These are phyloP conservation scores for Smallanthus sonchifolius DNA, from an alignment of 129 eudicot genomes.

Conservation along the genomic window DNA sequence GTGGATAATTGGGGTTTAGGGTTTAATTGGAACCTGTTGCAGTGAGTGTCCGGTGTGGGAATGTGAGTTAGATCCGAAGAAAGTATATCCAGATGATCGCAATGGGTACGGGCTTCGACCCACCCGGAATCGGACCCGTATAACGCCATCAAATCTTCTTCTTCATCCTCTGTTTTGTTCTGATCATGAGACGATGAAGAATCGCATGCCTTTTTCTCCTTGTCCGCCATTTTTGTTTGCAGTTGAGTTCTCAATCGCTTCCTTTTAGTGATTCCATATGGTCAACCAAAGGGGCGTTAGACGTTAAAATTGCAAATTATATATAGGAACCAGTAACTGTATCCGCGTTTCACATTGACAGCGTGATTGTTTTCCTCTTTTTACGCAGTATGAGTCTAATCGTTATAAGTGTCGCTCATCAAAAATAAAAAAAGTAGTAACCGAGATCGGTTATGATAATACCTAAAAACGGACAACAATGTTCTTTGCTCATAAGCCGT, in stretches of 20 bases:
- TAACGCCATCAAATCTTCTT: slow-evolving; percentile 34
- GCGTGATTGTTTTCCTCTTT: too few relatives aligned
- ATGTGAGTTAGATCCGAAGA: slow-evolving; percentile 75
- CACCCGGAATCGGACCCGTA: slow-evolving; percentile 64
- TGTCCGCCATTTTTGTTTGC: slow-evolving; percentile 24
- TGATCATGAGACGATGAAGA: slow-evolving; percentile 43
- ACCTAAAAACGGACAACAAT: too few relatives aligned
- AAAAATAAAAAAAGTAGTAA: too few relatives aligned
- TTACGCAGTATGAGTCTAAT: too few relatives aligned
- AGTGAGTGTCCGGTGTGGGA: slow-evolving; percentile 73
- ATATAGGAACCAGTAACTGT: too few relatives aligned
- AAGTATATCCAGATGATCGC: slow-evolving; percentile 64
- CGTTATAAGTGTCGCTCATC: too few relatives aligned
- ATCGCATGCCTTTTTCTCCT: slow-evolving; percentile 17
- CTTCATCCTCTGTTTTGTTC: slow-evolving; percentile 16
- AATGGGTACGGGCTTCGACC: slow-evolving; percentile 90
- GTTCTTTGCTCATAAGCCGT: too few relatives aligned
- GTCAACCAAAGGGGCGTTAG: background rate
- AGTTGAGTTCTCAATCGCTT: background rate
- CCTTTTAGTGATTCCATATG: background rate
- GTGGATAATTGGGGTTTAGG: slow-evolving; percentile 16
- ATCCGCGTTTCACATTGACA: too few relatives aligned
- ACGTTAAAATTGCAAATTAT: too few relatives aligned
- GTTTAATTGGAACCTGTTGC: slow-evolving; percentile 52
- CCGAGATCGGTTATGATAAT: too few relatives aligned